phyloP scores from a whole-genome alignment of 495 filamentous ascomycete genomes.

The Cetradonia linearis region DNA sequence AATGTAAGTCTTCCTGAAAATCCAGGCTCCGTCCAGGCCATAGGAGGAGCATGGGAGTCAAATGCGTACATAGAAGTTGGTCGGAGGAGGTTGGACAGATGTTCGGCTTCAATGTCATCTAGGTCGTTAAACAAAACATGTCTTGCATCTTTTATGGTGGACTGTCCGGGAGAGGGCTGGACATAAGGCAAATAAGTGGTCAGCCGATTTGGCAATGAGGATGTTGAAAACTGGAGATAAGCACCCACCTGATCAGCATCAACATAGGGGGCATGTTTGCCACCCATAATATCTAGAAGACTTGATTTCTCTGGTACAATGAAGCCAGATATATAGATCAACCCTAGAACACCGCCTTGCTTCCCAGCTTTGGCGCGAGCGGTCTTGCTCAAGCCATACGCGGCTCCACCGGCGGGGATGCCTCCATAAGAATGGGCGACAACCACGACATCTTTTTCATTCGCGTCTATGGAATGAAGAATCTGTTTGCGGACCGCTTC shows the following conservation, averaged over 20 bases:
- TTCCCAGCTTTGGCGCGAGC: conserved; percentile 30
- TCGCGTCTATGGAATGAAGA: conserved; percentile 24
- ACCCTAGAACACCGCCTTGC: conserved; percentile 35
- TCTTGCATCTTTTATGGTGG: conserved; percentile 14
- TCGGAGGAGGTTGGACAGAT: conserved; percentile 16
- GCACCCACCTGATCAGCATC: conserved; percentile 20
- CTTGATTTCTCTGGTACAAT: conserved; percentile 31
- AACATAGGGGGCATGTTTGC: conserved; percentile 27
- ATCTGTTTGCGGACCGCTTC: conserved; percentile 25
- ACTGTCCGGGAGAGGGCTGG: background rate
- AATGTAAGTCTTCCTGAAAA: conserved; percentile 28
- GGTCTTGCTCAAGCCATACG: conserved; percentile 36
- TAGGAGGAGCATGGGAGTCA: conserved; percentile 13
- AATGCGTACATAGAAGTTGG: conserved; percentile 27
- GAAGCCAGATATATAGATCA: conserved; percentile 39
- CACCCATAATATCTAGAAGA: conserved; percentile 32
- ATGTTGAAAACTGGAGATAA: no score
- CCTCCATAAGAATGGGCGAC: conserved; percentile 45
- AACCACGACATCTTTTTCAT: conserved; percentile 38
- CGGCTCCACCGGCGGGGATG: conserved; percentile 38
- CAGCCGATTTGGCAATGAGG: background rate
- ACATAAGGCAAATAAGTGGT: background rate
- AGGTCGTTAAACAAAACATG: conserved; percentile 28
- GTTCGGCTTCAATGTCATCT: conserved; percentile 21
- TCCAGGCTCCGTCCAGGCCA: conserved; percentile 23